phyloP scores from a whole-genome alignment of 805 yeast genomes.

The Kazachstania viticola region DNA sequence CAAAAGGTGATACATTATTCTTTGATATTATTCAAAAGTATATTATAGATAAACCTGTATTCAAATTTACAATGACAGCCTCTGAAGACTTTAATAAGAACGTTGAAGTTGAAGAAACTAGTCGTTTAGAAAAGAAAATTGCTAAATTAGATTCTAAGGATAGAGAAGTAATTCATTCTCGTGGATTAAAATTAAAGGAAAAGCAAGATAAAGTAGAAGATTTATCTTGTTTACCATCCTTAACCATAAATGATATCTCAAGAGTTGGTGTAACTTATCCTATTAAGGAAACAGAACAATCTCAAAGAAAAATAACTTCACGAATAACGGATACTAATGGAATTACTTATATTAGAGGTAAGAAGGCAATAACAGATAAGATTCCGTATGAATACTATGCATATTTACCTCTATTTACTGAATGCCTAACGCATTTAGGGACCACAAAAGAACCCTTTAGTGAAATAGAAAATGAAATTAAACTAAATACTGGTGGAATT shows the following conservation, averaged over 20 bases:
- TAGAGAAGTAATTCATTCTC: conserved; percentile 40
- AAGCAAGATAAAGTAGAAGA: conserved; percentile 65
- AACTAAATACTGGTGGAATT: conserved; percentile 75
- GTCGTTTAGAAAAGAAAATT: conserved; percentile 36
- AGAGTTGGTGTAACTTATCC: conserved; percentile 34
- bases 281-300: conserved; percentile 22
- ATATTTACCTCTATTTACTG: conserved; percentile 65
- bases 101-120: conserved; percentile 44
- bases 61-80: conserved; percentile 73
- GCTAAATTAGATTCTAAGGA: conserved; percentile 42
- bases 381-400: conserved; percentile 55
- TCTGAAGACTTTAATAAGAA: conserved; percentile 39
- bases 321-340: conserved; percentile 70
- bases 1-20: conserved; percentile 46
- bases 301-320: conserved; percentile 24
- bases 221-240: conserved; percentile 67
- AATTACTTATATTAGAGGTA: conserved; percentile 61
- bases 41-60: conserved; percentile 42
- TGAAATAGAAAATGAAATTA: conserved; percentile 75
- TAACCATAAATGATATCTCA: conserved; percentile 63
- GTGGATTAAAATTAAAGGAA: conserved; percentile 49
- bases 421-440: conserved; percentile 80
- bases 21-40: conserved; percentile 44
- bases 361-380: conserved; percentile 40
- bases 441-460: conserved; percentile 61